A percentile compares a stretch with the other conserved stretches of the same genome.
Conservation (phyloP, 1,284 basidiomycete genomes). For the Stereum hirsutum region DNA sequence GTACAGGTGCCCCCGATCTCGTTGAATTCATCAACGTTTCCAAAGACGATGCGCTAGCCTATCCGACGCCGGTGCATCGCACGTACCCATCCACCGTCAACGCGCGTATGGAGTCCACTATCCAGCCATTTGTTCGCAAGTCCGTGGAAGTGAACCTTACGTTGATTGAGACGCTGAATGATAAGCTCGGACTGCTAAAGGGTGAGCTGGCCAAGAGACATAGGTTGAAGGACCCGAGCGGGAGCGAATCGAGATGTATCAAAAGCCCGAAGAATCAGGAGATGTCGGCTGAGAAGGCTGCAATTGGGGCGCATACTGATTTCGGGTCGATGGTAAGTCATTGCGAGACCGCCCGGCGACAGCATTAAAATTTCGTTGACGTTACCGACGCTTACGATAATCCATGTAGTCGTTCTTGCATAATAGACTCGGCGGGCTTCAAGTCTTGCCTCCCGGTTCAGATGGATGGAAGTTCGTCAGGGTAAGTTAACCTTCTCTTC, state of each 20-base stretch:
- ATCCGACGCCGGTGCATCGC: constrained; percentile 20
- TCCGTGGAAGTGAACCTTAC: constrained; percentile 23
- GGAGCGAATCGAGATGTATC: constrained; percentile 29
- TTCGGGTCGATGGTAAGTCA: constrained; percentile 24
- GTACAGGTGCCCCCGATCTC: constrained; percentile 21
- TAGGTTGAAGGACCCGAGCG: constrained; percentile 20
- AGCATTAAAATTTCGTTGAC: too few relatives aligned
- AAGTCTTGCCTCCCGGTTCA: constrained; percentile 54
- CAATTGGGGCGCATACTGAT: constrained; percentile 27
- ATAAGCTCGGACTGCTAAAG: constrained; percentile 21
- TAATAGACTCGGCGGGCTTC: constrained; percentile 64
- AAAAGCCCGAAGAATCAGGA: constrained; percentile 17
- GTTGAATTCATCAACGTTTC: constrained; percentile 25
- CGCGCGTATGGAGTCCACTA: constrained; percentile 20
- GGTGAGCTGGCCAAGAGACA: constrained; percentile 22
- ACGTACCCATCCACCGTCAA: constrained; percentile 24
- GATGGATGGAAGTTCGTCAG: constrained; percentile 64
- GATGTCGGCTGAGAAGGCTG: constrained; percentile 16
- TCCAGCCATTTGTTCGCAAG: constrained; percentile 24
- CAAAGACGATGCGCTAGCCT: constrained; percentile 24
- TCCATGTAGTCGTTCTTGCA: constrained; percentile 46
- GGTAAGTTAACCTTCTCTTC: too few relatives aligned
- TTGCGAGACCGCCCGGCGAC: neutral
- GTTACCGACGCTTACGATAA: too few relatives aligned
- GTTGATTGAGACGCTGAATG: constrained; percentile 23